Percentiles rank a stretch among this genome's conserved stretches.
Evolutionary conservation across 305 asterid genomes (phyloP).

Genomic region (Nicotiana rustica): DNA sequence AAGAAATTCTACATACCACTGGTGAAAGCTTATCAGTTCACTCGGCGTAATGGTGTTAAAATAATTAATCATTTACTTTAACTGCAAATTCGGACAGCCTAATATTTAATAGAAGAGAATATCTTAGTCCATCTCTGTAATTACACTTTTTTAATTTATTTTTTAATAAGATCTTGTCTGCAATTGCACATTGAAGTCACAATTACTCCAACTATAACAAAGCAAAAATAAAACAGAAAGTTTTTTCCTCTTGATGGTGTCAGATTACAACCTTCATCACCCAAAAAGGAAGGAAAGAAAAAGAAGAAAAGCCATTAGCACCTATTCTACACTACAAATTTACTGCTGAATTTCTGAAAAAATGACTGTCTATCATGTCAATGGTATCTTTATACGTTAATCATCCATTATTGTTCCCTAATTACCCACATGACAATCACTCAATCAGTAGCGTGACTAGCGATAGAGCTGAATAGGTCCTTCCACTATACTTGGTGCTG

Average conservation of each 20-base stretch:
- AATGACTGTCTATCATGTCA: neutral
- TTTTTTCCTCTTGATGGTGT: neutral
- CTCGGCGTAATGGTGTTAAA: neutral
- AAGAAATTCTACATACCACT: slow-evolving; percentile 13
- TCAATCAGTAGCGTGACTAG: slow-evolving; percentile 25
- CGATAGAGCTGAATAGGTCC: slow-evolving; percentile 13
- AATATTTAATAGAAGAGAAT: neutral
- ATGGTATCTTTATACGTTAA: slow-evolving; percentile 12
- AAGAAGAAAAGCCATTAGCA: neutral
- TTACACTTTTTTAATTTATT: neutral
- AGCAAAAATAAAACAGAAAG: neutral
- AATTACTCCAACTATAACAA: slow-evolving; percentile 19
- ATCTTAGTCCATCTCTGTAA: neutral
- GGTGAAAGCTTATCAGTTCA: too few relatives aligned
- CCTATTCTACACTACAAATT: slow-evolving; percentile 9
- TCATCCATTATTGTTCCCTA: neutral
- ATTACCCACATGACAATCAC: neutral
- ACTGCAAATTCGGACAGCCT: slow-evolving; percentile 24
- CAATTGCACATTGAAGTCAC: neutral
- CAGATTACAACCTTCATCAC: slow-evolving; percentile 11
- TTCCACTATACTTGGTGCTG: slow-evolving; percentile 4
- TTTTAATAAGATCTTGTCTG: neutral
- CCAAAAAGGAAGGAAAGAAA: neutral
- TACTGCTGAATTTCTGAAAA: neutral
- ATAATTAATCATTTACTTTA: neutral